phyloP scores from a whole-genome alignment of 768 basidiomycete species.

The Lenzites betulinus region DNA sequence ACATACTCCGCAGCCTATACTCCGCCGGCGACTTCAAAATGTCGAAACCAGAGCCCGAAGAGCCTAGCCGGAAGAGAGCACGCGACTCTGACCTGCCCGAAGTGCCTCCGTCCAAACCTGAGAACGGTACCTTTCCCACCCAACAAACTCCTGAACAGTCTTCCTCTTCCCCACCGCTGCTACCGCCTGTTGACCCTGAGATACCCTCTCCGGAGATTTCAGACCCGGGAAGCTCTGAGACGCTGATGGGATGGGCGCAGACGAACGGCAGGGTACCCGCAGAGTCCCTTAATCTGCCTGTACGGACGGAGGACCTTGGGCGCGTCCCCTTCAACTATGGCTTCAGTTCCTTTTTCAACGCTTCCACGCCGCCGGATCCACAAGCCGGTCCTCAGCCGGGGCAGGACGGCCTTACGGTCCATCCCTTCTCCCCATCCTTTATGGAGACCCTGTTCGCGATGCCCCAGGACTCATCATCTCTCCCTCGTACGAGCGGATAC shows the following conservation, averaged over 20 bases:
- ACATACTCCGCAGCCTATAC: background rate
- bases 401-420: background rate
- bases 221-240: background rate
- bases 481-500: no score
- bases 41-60: background rate
- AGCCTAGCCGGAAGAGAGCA: background rate
- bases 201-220: background rate
- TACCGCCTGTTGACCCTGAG: no score
- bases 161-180: background rate
- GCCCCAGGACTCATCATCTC: no score
- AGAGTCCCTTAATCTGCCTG: slow-evolving; percentile 4
- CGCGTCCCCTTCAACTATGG: slow-evolving; percentile 45
- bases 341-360: background rate
- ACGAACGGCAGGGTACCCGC: background rate
- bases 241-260: no score
- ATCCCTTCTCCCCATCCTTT: no score
- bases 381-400: background rate
- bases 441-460: no score
- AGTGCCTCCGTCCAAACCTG: no score
- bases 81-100: background rate
- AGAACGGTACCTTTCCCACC: background rate
- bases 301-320: slow-evolving; percentile 34
- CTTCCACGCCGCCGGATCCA: slow-evolving; percentile 30
- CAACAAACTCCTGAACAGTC: background rate
- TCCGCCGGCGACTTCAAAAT: slow-evolving; percentile 1